Conservation (phyloP, 1,139 yeast genomes). For the Saccharomycopsis phalli region DNA sequence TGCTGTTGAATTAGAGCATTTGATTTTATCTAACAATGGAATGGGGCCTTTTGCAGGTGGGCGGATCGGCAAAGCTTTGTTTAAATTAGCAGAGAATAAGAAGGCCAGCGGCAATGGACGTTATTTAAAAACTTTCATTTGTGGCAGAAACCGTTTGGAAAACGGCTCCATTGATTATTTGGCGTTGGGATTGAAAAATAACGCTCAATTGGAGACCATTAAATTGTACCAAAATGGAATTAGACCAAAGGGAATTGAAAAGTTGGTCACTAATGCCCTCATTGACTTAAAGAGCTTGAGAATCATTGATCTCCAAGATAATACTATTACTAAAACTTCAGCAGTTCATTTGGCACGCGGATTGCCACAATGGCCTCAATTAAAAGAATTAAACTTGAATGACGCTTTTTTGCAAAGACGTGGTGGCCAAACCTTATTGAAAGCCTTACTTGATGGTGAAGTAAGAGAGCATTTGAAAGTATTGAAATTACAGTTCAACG, state of each 20-base stretch:
- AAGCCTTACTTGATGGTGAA: constrained; percentile 36
- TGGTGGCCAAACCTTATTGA: constrained; percentile 54
- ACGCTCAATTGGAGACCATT: constrained; percentile 61
- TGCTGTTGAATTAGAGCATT: constrained; percentile 74
- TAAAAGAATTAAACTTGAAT: constrained; percentile 74
- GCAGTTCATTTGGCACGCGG: constrained; percentile 50
- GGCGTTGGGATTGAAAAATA: constrained; percentile 69
- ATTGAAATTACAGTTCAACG: constrained; percentile 82
- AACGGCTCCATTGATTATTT: constrained; percentile 81
- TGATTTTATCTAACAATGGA: constrained; percentile 88
- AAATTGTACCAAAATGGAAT: constrained; percentile 93
- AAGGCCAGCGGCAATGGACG: constrained; percentile 23
- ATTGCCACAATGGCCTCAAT: constrained; percentile 43
- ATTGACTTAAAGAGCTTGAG: constrained; percentile 49
- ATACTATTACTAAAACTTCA: constrained; percentile 78
- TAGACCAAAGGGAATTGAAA: constrained; percentile 83
- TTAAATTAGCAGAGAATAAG: constrained; percentile 60
- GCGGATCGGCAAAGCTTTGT: constrained; percentile 80
- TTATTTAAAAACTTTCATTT: constrained; percentile 70
- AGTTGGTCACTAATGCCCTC: constrained; percentile 67
- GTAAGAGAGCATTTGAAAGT: constrained; percentile 37
- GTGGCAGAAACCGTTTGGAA: constrained; percentile 95
- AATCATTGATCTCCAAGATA: constrained; percentile 84
- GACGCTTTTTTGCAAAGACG: constrained; percentile 78
- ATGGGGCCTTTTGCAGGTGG: constrained; percentile 98